Evolutionary conservation across 805 yeast genomes (phyloP).

Genomic region (Tetrapisispora namnaoensis): DNA sequence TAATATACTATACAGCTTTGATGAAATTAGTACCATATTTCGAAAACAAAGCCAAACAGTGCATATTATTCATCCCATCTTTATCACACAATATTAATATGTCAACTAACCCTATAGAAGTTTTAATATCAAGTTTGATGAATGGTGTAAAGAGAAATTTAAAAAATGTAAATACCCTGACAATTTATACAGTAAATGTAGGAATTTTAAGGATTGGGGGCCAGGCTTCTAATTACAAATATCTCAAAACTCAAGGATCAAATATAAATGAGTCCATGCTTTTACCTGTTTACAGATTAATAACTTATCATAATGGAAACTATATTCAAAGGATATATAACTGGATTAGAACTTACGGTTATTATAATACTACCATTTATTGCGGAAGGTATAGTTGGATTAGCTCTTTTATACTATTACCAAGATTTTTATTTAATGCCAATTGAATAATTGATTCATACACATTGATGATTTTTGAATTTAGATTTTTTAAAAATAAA

Average conservation of each 20-base stretch:
- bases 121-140: constrained; percentile 23
- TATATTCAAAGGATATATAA: constrained; percentile 7
- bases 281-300: constrained; percentile 20
- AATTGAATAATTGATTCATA: background rate
- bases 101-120: constrained; percentile 21
- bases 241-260: constrained; percentile 17
- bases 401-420: background rate
- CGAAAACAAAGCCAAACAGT: constrained; percentile 10
- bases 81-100: constrained; percentile 17
- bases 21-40: constrained; percentile 18
- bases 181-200: constrained; percentile 17
- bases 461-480: too few species aligned
- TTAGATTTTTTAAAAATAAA: too few species aligned
- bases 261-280: constrained; percentile 18
- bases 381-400: constrained; percentile 18
- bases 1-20: constrained; percentile 16
- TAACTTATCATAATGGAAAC: constrained; percentile 17
- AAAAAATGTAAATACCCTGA: constrained; percentile 7
- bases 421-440: background rate
- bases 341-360: constrained; percentile 10
- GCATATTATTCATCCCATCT: constrained; percentile 25
- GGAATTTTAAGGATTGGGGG: constrained; percentile 25
- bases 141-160: constrained; percentile 14
- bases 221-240: constrained; percentile 27
- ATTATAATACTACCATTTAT: constrained; percentile 8